Conservation (phyloP, 129 eudicot species). For the Flaveria brownii region DNA sequence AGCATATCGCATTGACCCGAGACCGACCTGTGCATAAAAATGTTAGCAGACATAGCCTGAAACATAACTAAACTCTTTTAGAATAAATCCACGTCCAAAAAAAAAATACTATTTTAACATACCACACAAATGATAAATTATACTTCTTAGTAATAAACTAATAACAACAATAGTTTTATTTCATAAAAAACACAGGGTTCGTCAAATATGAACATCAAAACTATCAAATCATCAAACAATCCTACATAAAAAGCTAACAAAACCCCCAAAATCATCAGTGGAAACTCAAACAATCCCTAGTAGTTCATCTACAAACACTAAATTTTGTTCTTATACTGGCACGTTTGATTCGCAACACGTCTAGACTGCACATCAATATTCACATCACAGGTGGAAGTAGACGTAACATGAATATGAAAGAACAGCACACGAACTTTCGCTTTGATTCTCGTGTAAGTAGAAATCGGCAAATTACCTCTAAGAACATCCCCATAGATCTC, state of each 20-base stretch:
- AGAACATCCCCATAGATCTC: constrained; percentile 42
- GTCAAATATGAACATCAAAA: not conserved
- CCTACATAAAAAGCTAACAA: not conserved
- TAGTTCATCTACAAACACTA: constrained; percentile 11
- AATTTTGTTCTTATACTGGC: constrained; percentile 56
- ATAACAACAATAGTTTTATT: constrained; percentile 2
- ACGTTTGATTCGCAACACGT: constrained; percentile 40
- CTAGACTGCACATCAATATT: constrained; percentile 34
- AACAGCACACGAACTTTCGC: constrained; percentile 62
- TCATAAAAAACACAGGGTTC: not conserved
- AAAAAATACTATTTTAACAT: not conserved
- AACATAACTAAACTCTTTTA: not conserved
- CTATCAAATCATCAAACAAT: not conserved
- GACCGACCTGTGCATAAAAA: too few species aligned
- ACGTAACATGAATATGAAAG: constrained; percentile 55
- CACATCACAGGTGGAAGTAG: constrained; percentile 65
- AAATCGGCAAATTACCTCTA: constrained; percentile 53
- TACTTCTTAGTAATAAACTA: not conserved
- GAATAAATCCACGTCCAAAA: not conserved
- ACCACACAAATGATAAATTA: too few species aligned
- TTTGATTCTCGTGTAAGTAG: constrained; percentile 44
- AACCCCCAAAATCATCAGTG: not conserved
- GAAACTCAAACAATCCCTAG: constrained; percentile 10
- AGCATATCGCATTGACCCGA: too few species aligned
- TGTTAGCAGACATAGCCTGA: too few species aligned